phyloP scores from a whole-genome alignment of 768 basidiomycete genomes.

The Rhodotorula graminis region DNA sequence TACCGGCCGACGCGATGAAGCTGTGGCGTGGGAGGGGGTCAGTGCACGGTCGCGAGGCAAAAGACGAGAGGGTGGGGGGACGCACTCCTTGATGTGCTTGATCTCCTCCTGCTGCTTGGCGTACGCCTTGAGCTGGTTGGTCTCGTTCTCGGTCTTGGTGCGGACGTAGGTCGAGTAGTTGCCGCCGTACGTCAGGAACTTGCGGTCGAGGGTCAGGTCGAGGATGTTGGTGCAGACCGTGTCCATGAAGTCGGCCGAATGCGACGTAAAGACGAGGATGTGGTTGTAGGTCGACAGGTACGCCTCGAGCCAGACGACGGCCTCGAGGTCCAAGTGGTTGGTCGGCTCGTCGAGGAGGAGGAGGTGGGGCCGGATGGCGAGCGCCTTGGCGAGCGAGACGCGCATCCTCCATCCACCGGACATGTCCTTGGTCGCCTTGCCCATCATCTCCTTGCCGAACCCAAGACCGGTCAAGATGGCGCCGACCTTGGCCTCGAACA shows the following conservation, averaged over 20 bases:
- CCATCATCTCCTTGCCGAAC: conserved; percentile 86
- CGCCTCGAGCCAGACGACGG: conserved; percentile 97
- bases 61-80: conserved; percentile 14
- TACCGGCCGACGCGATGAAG: conserved; percentile 99
- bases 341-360: conserved; percentile 78
- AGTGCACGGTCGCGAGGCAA: too few species aligned
- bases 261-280: conserved; percentile 92
- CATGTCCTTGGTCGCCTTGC: conserved; percentile 96
- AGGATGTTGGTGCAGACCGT: conserved; percentile 94
- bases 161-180: conserved; percentile 97
- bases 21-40: conserved; percentile 48
- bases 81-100: conserved; percentile 88
- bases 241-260: conserved; percentile 99
- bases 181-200: conserved; percentile 84
- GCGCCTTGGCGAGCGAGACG: conserved; percentile 88
- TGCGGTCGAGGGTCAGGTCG: conserved; percentile 72
- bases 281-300: conserved; percentile 98
- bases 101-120: conserved; percentile 98
- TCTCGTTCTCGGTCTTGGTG: conserved; percentile 94
- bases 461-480: conserved; percentile 97
- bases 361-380: conserved; percentile 94
- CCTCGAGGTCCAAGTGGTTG: conserved; percentile 67
- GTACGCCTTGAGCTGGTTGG: conserved; percentile 99
- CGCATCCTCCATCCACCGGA: conserved; percentile 99
- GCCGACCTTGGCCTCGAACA: conserved; percentile 92